Evolutionary conservation across 768 basidiomycete genomes (phyloP), one percentile per base, ranked within the genome.

Genomic region (Phylloporus rhodoxanthus): DNA sequence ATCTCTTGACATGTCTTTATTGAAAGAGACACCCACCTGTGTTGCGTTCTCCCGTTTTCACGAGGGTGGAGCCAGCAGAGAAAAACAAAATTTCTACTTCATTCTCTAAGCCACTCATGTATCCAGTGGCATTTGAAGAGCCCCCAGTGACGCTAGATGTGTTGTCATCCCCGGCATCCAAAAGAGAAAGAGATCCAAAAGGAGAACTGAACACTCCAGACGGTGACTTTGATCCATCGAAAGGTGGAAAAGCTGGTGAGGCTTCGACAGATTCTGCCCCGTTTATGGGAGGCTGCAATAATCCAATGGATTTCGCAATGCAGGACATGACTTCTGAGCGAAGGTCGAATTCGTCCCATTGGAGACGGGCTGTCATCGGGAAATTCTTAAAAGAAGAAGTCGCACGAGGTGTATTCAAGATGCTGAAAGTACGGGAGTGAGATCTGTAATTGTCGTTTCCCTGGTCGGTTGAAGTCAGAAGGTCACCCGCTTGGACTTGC

Each of bases 1-100:
- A 45, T 38, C 1, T 34, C 2, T 38, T 9, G 0, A 8, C 14
- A 15, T 11, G 17, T 50, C 50, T 48, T 46, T 25, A 21, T 17
- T 19, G 32, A 28, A 45, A n/a, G 45, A 30, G 39, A n/a, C 10
- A 47, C 53, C 62, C 49, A 82, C 93, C 93, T 47, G 90, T 86
- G 54, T 93, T 87, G 48, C 80, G 72, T 66, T 99, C 94, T 36
- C 93, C 95, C 7, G 93, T 89, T 57, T 82, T 89, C 20, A 88
- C 93, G 19, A 98, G 70, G 2, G 81, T 82, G 4, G 85, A 84
- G 1, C 94, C 96, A 44, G 89, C 85, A 36, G 88, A 76, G 69
- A 91, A 98, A 67, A 85, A 97, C 28, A 97, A 66, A 45, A 99
- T 95, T 66, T 99, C 96, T 1, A 98, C 90, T 63, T 96, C 91